These are phyloP conservation scores for Phytopythium boreale DNA, from an alignment of 352 stramenopile species.

Conservation along the genomic window DNA sequence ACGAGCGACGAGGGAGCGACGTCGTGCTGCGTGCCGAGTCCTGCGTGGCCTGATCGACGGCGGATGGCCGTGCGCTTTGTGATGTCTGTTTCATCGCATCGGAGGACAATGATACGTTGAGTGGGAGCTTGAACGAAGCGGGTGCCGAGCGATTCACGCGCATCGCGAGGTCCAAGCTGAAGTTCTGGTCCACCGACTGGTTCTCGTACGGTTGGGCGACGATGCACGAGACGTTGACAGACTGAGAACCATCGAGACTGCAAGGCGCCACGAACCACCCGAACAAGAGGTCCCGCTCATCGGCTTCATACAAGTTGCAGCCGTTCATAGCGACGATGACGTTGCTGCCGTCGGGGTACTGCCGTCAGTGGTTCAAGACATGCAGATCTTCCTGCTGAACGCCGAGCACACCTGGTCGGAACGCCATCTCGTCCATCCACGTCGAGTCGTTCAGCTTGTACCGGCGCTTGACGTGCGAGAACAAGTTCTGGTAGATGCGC, in stretches of 20 bases:
- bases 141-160: conserved; percentile 30
- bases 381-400: conserved; percentile 11
- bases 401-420: conserved; percentile 24
- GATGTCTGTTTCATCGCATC: not conserved
- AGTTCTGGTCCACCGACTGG: conserved; percentile 25
- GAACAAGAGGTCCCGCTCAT: conserved; percentile 42
- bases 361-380: conserved; percentile 47
- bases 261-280: conserved; percentile 56
- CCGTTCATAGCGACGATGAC: conserved; percentile 41
- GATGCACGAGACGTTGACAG: conserved; percentile 60
- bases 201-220: conserved; percentile 31
- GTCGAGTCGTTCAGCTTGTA: conserved; percentile 51
- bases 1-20: conserved; percentile 3
- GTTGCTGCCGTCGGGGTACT: conserved; percentile 59
- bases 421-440: conserved; percentile 44
- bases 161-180: conserved; percentile 51
- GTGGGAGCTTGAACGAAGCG: conserved; percentile 20
- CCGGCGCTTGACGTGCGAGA: conserved; percentile 34
- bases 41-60: conserved; percentile 18
- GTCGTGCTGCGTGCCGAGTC: conserved; percentile 6
- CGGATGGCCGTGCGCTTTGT: conserved; percentile 6
- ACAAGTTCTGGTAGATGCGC: conserved; percentile 47
- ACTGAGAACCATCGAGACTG: conserved; percentile 19
- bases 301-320: conserved; percentile 15
- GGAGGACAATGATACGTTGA: not conserved